phyloP scores from a whole-genome alignment of 371 early-diverging fungal species.

The Fennellomyces sp. region DNA sequence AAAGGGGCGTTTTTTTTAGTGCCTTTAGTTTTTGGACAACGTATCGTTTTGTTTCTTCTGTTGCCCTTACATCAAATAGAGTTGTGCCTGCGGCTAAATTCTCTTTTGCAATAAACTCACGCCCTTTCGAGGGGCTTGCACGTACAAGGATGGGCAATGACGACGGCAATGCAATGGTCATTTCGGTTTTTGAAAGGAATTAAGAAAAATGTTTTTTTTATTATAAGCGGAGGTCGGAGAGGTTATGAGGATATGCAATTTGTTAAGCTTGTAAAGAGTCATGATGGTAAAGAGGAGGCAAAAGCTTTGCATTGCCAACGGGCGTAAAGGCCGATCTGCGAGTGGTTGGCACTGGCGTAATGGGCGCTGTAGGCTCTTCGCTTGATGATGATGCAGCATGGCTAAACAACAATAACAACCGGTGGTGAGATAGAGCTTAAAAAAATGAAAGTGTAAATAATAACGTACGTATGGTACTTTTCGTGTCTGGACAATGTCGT shows the following conservation, averaged over 20 bases:
- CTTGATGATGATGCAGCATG: background rate
- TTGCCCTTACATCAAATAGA: constrained; percentile 18
- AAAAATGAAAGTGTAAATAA: too few species aligned
- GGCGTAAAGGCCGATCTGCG: constrained; percentile 5
- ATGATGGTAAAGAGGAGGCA: background rate
- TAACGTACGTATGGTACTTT: background rate
- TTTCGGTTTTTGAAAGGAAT: too few species aligned
- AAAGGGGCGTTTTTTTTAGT: background rate
- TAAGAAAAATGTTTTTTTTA: too few species aligned
- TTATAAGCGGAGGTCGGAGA: too few species aligned
- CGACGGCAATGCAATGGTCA: constrained; percentile 10
- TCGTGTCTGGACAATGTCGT: constrained; percentile 21
- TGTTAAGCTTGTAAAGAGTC: background rate
- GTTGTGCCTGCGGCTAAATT: constrained; percentile 9
- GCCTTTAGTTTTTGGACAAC: too few species aligned
- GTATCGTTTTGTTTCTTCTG: background rate
- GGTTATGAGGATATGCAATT: too few species aligned
- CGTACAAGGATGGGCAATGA: constrained; percentile 11
- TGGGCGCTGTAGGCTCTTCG: too few species aligned
- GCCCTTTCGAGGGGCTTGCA: constrained; percentile 19
- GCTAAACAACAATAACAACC: too few species aligned
- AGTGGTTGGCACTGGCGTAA: background rate
- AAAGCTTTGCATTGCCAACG: background rate
- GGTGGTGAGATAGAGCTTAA: too few species aligned
- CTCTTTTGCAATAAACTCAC: constrained; percentile 25